A percentile compares a stretch with the other conserved stretches of the same genome.
These are phyloP conservation scores for Aquilaria agallochum DNA, from an alignment of 441 rosid species.

Conservation along the genomic window DNA sequence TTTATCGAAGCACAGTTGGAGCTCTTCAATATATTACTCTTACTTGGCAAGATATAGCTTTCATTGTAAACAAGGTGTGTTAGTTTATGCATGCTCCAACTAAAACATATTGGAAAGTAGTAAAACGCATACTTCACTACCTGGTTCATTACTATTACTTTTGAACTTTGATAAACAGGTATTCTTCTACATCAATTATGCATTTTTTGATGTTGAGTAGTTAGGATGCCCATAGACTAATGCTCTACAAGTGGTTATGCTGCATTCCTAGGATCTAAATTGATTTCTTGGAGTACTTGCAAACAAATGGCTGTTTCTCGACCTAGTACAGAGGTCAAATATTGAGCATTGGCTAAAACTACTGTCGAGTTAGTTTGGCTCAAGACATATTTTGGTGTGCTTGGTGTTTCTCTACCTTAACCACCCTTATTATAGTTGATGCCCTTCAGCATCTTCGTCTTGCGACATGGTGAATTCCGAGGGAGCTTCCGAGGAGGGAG, in stretches of 20 bases:
- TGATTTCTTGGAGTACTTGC: background rate
- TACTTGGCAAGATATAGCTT: background rate
- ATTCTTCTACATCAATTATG: background rate
- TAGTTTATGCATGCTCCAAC: slow-evolving; percentile 2
- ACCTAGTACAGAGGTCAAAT: background rate
- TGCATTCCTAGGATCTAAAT: background rate
- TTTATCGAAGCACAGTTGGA: background rate
- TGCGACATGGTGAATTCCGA: no score
- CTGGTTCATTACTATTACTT: background rate
- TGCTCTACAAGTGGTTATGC: background rate
- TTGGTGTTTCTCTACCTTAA: no score
- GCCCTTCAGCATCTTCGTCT: no score
- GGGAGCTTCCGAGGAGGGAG: no score
- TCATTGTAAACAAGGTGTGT: background rate
- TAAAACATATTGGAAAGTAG: background rate
- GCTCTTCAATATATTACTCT: background rate
- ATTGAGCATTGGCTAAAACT: background rate
- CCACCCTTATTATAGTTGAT: background rate
- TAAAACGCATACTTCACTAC: background rate
- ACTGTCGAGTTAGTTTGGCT: background rate
- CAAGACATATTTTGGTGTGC: background rate
- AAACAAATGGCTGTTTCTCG: background rate
- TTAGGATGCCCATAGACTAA: background rate
- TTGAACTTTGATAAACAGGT: background rate
- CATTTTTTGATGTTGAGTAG: background rate